Evolutionary conservation across 768 basidiomycete genomes (phyloP).

Genomic region (Podaxis carcinomalis): DNA sequence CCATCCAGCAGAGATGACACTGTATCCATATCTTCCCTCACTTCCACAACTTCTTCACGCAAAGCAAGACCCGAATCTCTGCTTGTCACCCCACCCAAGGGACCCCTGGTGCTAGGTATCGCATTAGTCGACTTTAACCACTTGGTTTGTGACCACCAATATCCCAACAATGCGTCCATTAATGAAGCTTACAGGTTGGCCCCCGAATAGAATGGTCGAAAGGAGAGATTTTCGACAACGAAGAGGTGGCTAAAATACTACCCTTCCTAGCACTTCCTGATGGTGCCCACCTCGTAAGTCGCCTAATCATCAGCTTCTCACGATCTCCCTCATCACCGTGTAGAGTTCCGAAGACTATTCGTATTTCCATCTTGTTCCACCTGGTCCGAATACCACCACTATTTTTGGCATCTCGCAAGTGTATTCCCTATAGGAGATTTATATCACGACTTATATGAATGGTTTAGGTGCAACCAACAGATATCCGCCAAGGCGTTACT

Average conservation of each 20-base stretch:
- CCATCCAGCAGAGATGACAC: conserved; percentile 36
- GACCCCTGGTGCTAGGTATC: conserved; percentile 74
- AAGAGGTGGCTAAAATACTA: conserved; percentile 78
- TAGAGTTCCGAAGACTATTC: conserved; percentile 93
- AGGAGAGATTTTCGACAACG: conserved; percentile 79
- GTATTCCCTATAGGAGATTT: background rate
- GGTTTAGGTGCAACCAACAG: conserved; percentile 86
- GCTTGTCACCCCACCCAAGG: conserved; percentile 54
- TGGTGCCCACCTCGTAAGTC: conserved; percentile 86
- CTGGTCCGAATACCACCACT: conserved; percentile 67
- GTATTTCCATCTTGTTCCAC: conserved; percentile 88
- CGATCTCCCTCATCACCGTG: background rate
- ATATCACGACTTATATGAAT: conserved; percentile 10
- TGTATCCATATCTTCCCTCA: conserved; percentile 58
- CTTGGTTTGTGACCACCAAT: conserved; percentile 48
- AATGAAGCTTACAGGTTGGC: conserved; percentile 58
- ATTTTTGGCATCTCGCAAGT: conserved; percentile 94
- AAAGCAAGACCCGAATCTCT: conserved; percentile 81
- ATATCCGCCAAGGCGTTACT: conserved; percentile 76
- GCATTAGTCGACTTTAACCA: conserved; percentile 96
- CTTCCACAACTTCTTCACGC: conserved; percentile 52
- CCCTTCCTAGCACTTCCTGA: conserved; percentile 97
- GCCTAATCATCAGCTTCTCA: conserved; percentile 2
- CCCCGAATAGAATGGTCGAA: conserved; percentile 84
- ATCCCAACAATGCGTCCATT: conserved; percentile 10